Evolutionary conservation across 768 basidiomycete species (phyloP).

Genomic region (Termitomyces sp.): DNA sequence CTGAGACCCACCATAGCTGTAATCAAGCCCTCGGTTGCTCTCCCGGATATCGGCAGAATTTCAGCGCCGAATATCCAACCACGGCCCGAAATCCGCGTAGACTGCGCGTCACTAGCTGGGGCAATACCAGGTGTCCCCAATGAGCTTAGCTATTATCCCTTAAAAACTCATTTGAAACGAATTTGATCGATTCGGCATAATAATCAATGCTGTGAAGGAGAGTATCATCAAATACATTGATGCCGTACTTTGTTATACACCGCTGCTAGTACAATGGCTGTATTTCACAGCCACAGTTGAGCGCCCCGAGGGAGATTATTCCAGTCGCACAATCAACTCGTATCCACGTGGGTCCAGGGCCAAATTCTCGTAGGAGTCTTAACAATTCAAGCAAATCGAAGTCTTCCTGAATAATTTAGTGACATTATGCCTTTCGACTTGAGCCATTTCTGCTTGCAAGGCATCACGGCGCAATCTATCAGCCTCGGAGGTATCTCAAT

Average conservation of each 20-base stretch:
- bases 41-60: conserved; percentile 3
- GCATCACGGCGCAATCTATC: not conserved
- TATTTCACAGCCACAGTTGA: not conserved
- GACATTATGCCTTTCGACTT: not conserved
- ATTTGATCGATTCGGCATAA: not conserved
- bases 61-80: not conserved
- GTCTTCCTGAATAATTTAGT: not conserved
- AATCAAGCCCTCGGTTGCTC: conserved; percentile 7
- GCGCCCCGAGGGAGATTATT: not conserved
- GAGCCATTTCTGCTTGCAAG: not conserved
- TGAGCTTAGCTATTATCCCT: not conserved
- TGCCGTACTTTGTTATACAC: not conserved
- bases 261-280: not conserved
- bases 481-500: not conserved
- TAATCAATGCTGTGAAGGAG: not conserved
- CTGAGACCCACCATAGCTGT: conserved; percentile 1
- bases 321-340: not conserved
- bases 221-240: not conserved
- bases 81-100: conserved; percentile 1
- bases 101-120: not conserved
- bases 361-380: not conserved
- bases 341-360: not conserved
- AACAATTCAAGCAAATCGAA: not conserved
- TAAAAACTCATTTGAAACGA: not conserved
- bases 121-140: not conserved